Base-by-base conservation (phyloP, 2,329 filamentous ascomycete species). In the Orbilia ellipsospora region DNA sequence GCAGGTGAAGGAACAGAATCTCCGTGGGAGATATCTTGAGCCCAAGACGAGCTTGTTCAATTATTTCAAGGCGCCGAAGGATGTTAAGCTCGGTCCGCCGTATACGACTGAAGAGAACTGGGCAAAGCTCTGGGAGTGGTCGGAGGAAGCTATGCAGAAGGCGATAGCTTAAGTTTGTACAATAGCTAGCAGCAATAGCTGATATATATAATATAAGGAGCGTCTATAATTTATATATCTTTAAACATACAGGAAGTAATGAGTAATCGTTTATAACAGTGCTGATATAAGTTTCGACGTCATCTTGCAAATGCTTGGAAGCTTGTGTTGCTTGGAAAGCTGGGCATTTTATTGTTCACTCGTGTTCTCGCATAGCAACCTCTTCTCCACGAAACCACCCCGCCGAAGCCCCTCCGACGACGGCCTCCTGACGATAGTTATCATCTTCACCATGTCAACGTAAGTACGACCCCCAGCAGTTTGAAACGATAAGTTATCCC, bases 81-180 rank as follows among this genome's bases (percentile, higher is more conserved):
- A 70, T 12, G 52, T 36, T 13, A 77, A 78, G 18, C 50, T 77
- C 6, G 57, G 65, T 40, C 64, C 62, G 42, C 48, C 15, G 18
- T 74, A 63, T 45, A 55, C 63, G 56, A 78, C 75, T 18, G 66
- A 66, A 20, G 78, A 75, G 13, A 78, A 77, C 10, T 76, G 70
- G 28, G 65, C 70, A 56, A 77, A 74, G 16, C 44, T 79, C 15
- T 79, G 78, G 78, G 73, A 77, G 16, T 77, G 77, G 66, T 78
- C 74, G 31, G 78, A 78, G 57, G 55, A 54, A 20, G 69, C 64
- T 12, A 54, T 79, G 13, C 59, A 55, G 59, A 73, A 75, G 40
- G 52, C 55, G 52, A 36, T 69, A 36, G 31, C 31, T 36, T 36
- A 10, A 36, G 5, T 36, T 2, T 36, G 3, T 36, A 23, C 23